Evolutionary conservation across 257 asterid genomes (phyloP), one percentile per base, ranked within the genome.

Genomic region (Solanum piurae): DNA sequence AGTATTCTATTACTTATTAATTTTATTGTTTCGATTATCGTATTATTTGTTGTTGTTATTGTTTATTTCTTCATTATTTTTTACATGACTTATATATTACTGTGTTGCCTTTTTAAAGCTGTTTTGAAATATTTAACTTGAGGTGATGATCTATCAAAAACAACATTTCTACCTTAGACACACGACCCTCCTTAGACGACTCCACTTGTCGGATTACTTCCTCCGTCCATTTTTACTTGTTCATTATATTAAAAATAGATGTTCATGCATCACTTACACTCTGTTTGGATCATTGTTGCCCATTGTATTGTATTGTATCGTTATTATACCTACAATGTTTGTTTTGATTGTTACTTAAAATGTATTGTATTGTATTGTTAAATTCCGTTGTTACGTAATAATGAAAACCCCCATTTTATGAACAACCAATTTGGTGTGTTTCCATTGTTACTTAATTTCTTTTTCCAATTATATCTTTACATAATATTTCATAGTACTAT

Each of bases 1-100:
- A 10, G 0, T 64, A 4, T 8, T 64, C 4, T 58, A 58, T 60
- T 55, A 1, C 25, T 21, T 60, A 0, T 16, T 60, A 0, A 8
- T 60, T n/a, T 0, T 8, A 18, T n/a, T 68, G 0, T 12, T 69
- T 1, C 1, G 2, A 6, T 69, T 69, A 13, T 13, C 4, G 1
- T 69, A 29, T 29, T 29, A 27, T 6, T 11, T 1, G 8, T 29
- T 68, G 9, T 29, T 66, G 0, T 12, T 66, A 25, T 12, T 62
- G 1, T 62, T 12, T 1, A 5, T 66, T 66, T 66, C 6, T 64
- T 10, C 3, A 2, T n/a, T 64, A 10, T 64, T n/a, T 10, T 64
- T n/a, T 4, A 62, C 16, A n/a, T 64, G 72, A n/a, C 3, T 25
- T 66, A 0, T 64, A 2, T 4, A 55, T 55, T 55, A 55, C 0